These are phyloP conservation scores for Saccharomycopsis amapae DNA, from an alignment of 805 yeast genomes.

Conservation along the genomic window DNA sequence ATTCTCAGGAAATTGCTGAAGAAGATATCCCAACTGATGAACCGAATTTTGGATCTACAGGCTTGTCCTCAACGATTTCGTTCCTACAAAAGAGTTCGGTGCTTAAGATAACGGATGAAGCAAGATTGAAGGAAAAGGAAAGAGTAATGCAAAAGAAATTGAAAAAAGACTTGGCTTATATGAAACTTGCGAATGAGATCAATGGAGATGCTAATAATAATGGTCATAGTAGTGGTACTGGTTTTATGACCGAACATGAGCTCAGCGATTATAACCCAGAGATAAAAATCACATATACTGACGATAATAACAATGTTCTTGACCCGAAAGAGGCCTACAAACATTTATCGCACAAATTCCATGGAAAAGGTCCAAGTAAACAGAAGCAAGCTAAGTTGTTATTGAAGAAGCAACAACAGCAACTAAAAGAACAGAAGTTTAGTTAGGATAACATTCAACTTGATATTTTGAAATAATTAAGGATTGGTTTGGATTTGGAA, in stretches of 20 bases:
- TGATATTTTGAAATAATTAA: background rate
- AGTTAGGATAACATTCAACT: background rate
- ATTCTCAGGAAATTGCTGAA: background rate
- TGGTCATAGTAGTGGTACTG: too few species aligned
- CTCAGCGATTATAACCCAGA: constrained; percentile 35
- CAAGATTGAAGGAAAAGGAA: constrained; percentile 24
- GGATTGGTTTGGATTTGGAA: background rate
- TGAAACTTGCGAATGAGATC: background rate
- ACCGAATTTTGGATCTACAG: constrained; percentile 15
- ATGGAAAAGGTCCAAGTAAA: constrained; percentile 32
- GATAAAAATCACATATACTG: constrained; percentile 41
- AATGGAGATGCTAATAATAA: background rate
- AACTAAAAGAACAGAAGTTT: background rate
- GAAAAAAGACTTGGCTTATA: constrained; percentile 5
- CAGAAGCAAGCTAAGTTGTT: constrained; percentile 16
- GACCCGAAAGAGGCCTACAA: constrained; percentile 49
- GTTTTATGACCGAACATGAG: constrained; percentile 17
- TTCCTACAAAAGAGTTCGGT: constrained; percentile 13
- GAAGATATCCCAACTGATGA: constrained; percentile 1
- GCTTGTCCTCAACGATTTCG: constrained; percentile 14
- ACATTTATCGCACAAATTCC: constrained; percentile 49
- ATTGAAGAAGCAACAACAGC: background rate
- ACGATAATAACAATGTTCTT: constrained; percentile 42
- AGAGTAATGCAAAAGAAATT: constrained; percentile 25
- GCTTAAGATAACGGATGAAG: constrained; percentile 11